These are phyloP conservation scores for Striga asiatica DNA, from an alignment of 257 asterid species.

Conservation along the genomic window DNA sequence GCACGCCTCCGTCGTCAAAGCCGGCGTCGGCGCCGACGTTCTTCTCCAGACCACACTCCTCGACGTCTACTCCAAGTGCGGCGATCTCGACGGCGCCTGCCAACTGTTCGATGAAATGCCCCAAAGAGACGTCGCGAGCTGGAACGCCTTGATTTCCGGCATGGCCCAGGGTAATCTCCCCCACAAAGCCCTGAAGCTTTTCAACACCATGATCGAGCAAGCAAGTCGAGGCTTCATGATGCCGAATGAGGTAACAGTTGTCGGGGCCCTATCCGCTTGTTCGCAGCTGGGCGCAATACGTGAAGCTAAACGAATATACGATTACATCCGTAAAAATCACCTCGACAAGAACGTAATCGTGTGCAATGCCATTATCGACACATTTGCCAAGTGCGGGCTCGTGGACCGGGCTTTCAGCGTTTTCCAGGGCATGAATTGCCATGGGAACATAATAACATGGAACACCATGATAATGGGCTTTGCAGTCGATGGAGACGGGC, in stretches of 20 bases:
- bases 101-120: conserved; percentile 72
- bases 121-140: conserved; percentile 57
- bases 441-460: conserved; percentile 56
- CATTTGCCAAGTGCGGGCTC: conserved; percentile 78
- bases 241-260: conserved; percentile 76
- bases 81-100: conserved; percentile 42
- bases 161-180: conserved; percentile 83
- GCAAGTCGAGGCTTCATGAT: conserved; percentile 9
- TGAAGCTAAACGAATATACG: conserved; percentile 46
- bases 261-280: conserved; percentile 81
- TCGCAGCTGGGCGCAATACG: conserved; percentile 71
- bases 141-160: conserved; percentile 89
- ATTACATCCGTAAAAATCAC: conserved; percentile 24
- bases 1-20: conserved; percentile 40
- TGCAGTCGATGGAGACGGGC: conserved; percentile 77
- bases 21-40: conserved; percentile 48
- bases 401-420: conserved; percentile 47
- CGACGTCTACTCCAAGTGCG: conserved; percentile 59
- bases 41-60: conserved; percentile 69
- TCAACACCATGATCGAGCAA: conserved; percentile 38
- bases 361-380: conserved; percentile 78
- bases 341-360: conserved; percentile 58
- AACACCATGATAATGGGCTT: conserved; percentile 89
- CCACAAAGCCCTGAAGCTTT: conserved; percentile 50
- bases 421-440: conserved; percentile 49